Evolutionary conservation across 495 filamentous ascomycete genomes (phyloP).

Genomic region (Aspergillus bridgeri): DNA sequence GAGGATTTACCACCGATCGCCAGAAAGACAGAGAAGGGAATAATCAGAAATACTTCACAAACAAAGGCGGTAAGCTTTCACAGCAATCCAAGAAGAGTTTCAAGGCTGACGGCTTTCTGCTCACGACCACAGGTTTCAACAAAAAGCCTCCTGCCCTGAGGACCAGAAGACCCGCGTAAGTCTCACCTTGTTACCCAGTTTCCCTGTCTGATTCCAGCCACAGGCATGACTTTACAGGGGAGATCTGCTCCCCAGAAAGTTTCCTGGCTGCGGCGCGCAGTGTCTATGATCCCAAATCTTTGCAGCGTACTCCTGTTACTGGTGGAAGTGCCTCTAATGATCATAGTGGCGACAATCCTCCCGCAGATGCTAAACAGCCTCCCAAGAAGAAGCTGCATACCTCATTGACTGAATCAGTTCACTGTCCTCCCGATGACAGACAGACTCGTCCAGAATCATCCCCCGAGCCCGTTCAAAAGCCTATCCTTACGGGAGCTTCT

Average conservation of each 20-base stretch:
- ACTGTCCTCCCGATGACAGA: not conserved
- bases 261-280: constrained; percentile 20
- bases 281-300: constrained; percentile 1
- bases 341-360: constrained; percentile 2
- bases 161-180: constrained; percentile 22
- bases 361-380: not conserved
- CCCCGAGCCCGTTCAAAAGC: not conserved
- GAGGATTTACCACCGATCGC: not conserved
- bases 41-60: not conserved
- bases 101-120: not conserved
- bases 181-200: constrained; percentile 1
- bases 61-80: not conserved
- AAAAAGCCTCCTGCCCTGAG: constrained; percentile 5
- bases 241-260: constrained; percentile 16
- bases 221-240: constrained; percentile 10
- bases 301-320: not conserved
- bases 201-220: constrained; percentile 9
- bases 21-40: not conserved
- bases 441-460: not conserved
- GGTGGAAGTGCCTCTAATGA: constrained; percentile 1
- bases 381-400: not conserved
- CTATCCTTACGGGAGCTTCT: not conserved
- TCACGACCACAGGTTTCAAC: not conserved
- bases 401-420: not conserved
- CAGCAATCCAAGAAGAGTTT: not conserved